A percentile compares a stretch with the other conserved stretches of the same genome.
phyloP scores from a whole-genome alignment of 257 asterid genomes.

The Catharanthus roseus region DNA sequence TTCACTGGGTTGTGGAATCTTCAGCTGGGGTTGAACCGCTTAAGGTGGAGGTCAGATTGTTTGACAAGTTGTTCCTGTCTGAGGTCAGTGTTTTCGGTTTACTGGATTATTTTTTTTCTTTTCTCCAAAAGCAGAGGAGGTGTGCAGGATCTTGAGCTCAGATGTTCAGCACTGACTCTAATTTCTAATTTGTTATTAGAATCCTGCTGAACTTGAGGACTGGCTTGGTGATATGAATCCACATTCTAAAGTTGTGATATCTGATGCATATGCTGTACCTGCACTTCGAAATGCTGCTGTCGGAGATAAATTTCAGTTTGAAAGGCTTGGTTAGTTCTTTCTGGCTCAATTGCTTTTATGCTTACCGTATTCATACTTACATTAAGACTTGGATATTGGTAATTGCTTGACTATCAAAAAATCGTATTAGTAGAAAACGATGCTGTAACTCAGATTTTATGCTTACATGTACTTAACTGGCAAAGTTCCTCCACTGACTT shows the following conservation, averaged over 20 bases:
- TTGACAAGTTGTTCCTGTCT: constrained; percentile 71
- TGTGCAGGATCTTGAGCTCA: not conserved
- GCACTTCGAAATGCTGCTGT: constrained; percentile 46
- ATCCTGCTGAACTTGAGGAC: constrained; percentile 80
- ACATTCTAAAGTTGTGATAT: constrained; percentile 53
- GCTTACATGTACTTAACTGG: not conserved
- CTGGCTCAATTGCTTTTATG: not conserved
- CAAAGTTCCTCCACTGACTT: not conserved
- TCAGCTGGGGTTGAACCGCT: constrained; percentile 66
- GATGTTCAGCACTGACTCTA: constrained; percentile 5
- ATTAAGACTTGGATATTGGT: not conserved
- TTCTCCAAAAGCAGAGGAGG: not conserved
- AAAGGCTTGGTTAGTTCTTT: constrained; percentile 69
- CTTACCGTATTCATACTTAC: not conserved
- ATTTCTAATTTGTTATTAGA: constrained; percentile 33
- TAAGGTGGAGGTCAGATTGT: constrained; percentile 76
- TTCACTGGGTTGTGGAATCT: constrained; percentile 92
- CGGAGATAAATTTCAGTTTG: constrained; percentile 88
- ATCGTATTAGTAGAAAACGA: not conserved
- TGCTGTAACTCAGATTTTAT: not conserved
- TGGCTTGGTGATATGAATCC: constrained; percentile 87
- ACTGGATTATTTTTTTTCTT: not conserved
- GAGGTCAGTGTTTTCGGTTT: constrained; percentile 51
- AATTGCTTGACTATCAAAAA: not conserved
- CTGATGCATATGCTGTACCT: constrained; percentile 69